phyloP scores from a whole-genome alignment of 208 protist genomes.

The Porcisia deanei region DNA sequence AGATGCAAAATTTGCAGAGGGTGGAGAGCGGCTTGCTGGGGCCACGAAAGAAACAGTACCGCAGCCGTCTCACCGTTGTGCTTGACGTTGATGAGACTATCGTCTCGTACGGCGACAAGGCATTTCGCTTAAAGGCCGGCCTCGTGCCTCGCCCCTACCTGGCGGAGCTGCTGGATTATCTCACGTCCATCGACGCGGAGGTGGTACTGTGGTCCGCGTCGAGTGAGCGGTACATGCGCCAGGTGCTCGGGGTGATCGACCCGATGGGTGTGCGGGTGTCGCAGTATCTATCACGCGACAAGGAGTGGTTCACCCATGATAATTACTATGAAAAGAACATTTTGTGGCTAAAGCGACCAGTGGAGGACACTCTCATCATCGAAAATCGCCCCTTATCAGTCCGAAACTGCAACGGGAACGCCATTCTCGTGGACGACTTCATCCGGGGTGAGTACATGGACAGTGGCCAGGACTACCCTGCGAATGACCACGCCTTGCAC shows the following conservation, averaged over 20 bases:
- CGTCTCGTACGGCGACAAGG: conserved; percentile 91
- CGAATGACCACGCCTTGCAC: conserved; percentile 75
- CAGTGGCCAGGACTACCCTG: conserved; percentile 77
- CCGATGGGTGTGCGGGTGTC: conserved; percentile 75
- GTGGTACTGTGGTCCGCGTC: conserved; percentile 89
- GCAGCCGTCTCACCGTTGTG: conserved; percentile 82
- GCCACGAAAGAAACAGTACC: conserved; percentile 79
- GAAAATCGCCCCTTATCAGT: conserved; percentile 84
- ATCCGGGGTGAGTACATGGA: conserved; percentile 92
- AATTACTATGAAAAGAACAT: conserved; percentile 92
- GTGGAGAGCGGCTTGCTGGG: conserved; percentile 66
- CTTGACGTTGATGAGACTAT: conserved; percentile 91
- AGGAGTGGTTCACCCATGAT: conserved; percentile 78
- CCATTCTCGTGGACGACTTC: conserved; percentile 89
- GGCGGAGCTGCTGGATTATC: conserved; percentile 88
- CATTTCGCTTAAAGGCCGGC: conserved; percentile 84
- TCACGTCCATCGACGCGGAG: conserved; percentile 83
- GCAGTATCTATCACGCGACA: conserved; percentile 70
- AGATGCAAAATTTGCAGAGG: conserved; percentile 58
- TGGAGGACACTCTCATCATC: conserved; percentile 83
- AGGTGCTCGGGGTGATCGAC: conserved; percentile 85
- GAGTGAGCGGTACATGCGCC: conserved; percentile 87
- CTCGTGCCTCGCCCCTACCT: conserved; percentile 81
- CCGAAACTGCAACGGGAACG: conserved; percentile 88
- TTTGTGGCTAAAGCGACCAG: conserved; percentile 77